Base-by-base conservation (phyloP, 768 basidiomycete species). In the Amyloporia xantha region DNA sequence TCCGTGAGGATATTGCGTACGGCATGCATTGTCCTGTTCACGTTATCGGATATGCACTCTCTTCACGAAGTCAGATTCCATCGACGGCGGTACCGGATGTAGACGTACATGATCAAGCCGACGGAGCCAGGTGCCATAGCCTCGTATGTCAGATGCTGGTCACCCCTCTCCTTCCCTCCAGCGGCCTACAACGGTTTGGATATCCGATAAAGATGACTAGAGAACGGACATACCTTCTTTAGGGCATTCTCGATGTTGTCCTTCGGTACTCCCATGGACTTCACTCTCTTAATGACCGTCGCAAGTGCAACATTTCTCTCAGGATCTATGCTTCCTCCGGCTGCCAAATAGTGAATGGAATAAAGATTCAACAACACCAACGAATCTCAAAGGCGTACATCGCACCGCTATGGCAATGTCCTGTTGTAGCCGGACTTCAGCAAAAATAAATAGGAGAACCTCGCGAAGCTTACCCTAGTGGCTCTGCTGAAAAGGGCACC, bases 221-320 rank as follows among this genome's bases (percentile, higher is more conserved):
- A 12, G 1, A 28, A 12, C 38, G 33, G 1, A 50, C 61, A 20
- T 54, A 80, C 84, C 67, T 72, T 78, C 38, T 71, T 73, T 41
- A 86, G 64, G 0, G 83, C 77, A 23, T 71, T 79, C 50, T 80
- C 80, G 4, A 86, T 77, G 62, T 84, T 86, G 39, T 83, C 81
- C 54, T 76, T 85, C 11, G 84, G 84, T 9, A 86, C 76, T 26
- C 81, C 79, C 43, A 69, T 66, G 0, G 77, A 72, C 60, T 72
- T 81, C 0, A 75, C 77, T 30, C 76, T 68, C 55, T 75, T 79
- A n/a, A 86, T 57, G 4, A 71, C 76, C 4, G 69, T 61, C 1
- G 78, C 77, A 40, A 86, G 66, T 2, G 75, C 68, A 6, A 68
- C 33, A 58, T 86, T 86, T 51, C 73, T 67, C 25, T 67, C 69